Base-by-base conservation (phyloP, 2,329 filamentous ascomycete genomes). In the Aspergillus felis region DNA sequence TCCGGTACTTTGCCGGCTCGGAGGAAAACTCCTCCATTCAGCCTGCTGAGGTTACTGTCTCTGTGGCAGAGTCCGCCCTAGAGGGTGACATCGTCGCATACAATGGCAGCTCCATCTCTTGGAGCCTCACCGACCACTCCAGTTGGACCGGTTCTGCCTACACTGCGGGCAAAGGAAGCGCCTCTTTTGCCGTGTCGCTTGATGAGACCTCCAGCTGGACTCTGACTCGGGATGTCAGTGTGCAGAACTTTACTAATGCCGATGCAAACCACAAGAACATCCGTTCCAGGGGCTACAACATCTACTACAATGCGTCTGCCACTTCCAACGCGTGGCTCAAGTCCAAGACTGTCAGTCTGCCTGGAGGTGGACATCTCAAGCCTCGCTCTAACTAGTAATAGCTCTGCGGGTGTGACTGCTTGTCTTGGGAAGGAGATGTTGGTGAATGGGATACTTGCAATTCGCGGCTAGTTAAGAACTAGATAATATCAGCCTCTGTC, bases 81-180 rank as follows among this genome's bases (percentile, higher is more conserved):
- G 51, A 29, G 4, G 72, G 70, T 9, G 70, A 73, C 44, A 55
- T 74, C 8, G 68, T 74, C 3, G 68, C 68, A 1, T 74, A 71
- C 50, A 72, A 74, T 42, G 61, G 63, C 12, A 64, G 61, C n/a
- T 55, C 54, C 5, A 63, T 64, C 28, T 35, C 48, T 17, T 64
- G 60, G 63, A 53, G 42, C 8, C 51, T 65, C 17, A 38, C 29
- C 0, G 42, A 61, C 4, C 50, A 61, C 10, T 62, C 60, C 12
- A 52, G 28, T 4, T 65, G 63, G 58, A 62, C 58, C 5, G 63
- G 63, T 10, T n/a, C 58, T 44, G 63, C 61, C 4, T 61, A 60
- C 42, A 55, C 57, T 32, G 29, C 29, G 27, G 58, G 61, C 12
- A 56, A 57, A n/a, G 58, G 50, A 7, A 47, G 51, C 1, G 57